These are phyloP conservation scores for Astragalus glycyphyllos DNA, from an alignment of 306 rosid species.

Conservation along the genomic window DNA sequence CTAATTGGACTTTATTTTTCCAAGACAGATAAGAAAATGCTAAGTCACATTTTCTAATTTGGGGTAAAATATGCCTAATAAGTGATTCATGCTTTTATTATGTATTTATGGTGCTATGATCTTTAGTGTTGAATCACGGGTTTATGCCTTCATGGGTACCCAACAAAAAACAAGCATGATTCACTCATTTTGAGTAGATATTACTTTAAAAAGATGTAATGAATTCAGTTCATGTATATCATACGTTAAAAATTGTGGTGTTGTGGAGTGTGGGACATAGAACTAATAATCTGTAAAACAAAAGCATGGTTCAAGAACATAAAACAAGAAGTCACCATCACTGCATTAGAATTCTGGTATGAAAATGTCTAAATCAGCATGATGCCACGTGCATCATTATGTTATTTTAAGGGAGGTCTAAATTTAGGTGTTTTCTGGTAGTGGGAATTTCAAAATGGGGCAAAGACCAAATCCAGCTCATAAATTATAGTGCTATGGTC, in stretches of 20 bases:
- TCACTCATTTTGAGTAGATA: not conserved
- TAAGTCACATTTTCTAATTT: constrained; percentile 33
- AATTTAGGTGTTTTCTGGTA: constrained; percentile 34
- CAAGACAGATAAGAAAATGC: not conserved
- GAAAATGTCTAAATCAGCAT: constrained; percentile 36
- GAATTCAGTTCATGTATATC: constrained; percentile 19
- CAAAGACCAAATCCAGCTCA: constrained; percentile 26
- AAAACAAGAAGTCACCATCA: constrained; percentile 48
- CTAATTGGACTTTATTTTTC: constrained; percentile 30
- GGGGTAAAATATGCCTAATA: constrained; percentile 13
- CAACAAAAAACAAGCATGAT: constrained; percentile 11
- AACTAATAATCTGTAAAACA: constrained; percentile 1
- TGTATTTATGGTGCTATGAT: constrained; percentile 10
- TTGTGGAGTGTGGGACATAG: not conserved
- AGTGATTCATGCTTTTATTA: no score
- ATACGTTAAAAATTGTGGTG: constrained; percentile 27
- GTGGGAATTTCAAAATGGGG: constrained; percentile 31
- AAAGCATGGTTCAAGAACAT: constrained; percentile 31
- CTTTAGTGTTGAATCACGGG: constrained; percentile 6
- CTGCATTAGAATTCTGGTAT: constrained; percentile 39
- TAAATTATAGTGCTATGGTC: not conserved
- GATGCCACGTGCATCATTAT: constrained; percentile 48
- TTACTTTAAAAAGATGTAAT: constrained; percentile 8
- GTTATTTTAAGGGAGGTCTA: constrained; percentile 34
- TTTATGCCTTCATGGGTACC: not conserved